These are phyloP conservation scores for Thinopyrum elongatum DNA, from an alignment of 176 grass and related monocot species.

Conservation along the genomic window DNA sequence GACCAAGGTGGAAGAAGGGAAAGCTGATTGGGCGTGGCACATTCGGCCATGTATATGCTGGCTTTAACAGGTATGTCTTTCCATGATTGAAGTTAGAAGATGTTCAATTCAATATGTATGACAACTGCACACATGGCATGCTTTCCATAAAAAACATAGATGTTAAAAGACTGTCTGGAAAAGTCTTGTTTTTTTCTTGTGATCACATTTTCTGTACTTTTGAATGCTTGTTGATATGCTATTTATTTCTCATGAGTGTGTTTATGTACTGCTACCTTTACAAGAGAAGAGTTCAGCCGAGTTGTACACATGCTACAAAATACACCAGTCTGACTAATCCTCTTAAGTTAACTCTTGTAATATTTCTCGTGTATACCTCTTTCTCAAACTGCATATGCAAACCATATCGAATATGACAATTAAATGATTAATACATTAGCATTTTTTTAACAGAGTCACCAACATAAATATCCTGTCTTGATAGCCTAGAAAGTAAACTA, in stretches of 20 bases:
- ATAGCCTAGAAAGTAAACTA: background rate
- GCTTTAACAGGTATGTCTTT: slow-evolving; percentile 93
- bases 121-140: background rate
- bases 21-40: slow-evolving; percentile 91
- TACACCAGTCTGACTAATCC: background rate
- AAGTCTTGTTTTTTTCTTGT: slow-evolving; percentile 1
- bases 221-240: slow-evolving; percentile 12
- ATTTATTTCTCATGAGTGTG: background rate
- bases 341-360: background rate
- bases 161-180: background rate
- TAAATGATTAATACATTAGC: slow-evolving; percentile 15
- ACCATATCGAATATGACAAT: slow-evolving; percentile 14
- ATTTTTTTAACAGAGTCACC: background rate
- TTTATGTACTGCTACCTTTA: background rate
- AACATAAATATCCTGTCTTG: background rate
- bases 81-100: slow-evolving; percentile 11
- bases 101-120: slow-evolving; percentile 20
- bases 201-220: background rate
- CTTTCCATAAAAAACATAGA: background rate
- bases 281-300: slow-evolving; percentile 10
- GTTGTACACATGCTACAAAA: slow-evolving; percentile 16
- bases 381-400: background rate
- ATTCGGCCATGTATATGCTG: slow-evolving; percentile 98
- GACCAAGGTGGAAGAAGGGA: slow-evolving; percentile 98
- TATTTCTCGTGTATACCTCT: background rate